Evolutionary conservation across 208 protist genomes (phyloP).

Genomic region (Trypanosoma theileri): DNA sequence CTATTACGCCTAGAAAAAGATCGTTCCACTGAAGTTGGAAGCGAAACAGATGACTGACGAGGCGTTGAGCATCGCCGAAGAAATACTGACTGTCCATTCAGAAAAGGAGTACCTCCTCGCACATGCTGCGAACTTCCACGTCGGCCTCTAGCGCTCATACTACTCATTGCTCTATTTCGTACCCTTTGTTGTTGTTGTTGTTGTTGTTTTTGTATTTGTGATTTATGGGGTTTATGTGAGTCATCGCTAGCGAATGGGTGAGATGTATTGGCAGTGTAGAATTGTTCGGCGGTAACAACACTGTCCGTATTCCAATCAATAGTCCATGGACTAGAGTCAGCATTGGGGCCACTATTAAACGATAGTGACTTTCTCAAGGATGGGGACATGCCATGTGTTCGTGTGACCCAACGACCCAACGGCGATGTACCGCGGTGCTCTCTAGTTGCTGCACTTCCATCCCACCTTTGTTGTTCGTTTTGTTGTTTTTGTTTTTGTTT

Average conservation of each 20-base stretch:
- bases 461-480: too few species aligned
- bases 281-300: neutral
- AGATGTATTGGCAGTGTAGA: neutral
- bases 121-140: neutral
- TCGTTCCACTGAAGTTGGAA: neutral
- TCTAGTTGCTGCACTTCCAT: too few species aligned
- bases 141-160: neutral
- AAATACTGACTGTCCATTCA: conserved; percentile 15
- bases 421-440: neutral
- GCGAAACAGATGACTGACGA: neutral
- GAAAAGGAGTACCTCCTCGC: conserved; percentile 1
- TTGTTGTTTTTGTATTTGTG: neutral
- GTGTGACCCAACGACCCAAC: neutral
- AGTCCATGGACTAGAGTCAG: conserved; percentile 7
- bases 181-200: neutral
- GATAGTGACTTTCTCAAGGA: neutral
- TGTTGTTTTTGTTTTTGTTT: too few species aligned
- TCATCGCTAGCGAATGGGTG: neutral
- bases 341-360: neutral
- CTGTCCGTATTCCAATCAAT: conserved; percentile 17
- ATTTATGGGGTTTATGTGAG: neutral
- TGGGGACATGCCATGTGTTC: neutral
- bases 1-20: neutral
- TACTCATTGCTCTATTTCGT: neutral
- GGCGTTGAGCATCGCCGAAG: conserved; percentile 1